phyloP scores from a whole-genome alignment of 2,329 filamentous ascomycete genomes.

The Fusarium zealandicum region DNA sequence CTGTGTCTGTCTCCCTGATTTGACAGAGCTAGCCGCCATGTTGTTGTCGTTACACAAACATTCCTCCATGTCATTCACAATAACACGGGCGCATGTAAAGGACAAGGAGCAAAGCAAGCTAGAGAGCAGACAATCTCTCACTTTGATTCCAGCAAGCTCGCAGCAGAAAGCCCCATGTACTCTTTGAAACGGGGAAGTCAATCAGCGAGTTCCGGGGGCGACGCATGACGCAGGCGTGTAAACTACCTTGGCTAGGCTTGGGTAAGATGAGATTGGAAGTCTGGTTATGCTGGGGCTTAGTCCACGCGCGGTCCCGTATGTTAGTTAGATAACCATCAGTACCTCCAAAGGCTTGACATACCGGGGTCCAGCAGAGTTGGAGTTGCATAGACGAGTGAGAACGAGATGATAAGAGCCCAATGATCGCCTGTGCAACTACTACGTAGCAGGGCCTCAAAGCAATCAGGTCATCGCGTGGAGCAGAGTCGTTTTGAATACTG shows the following conservation, averaged over 20 bases:
- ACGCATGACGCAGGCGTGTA: neutral
- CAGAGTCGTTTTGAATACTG: neutral
- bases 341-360: no score
- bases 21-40: slow-evolving; percentile 13
- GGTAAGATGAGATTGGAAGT: neutral
- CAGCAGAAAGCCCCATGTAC: neutral
- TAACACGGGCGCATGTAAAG: slow-evolving; percentile 6
- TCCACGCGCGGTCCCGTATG: neutral
- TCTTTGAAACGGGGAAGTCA: neutral
- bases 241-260: no score
- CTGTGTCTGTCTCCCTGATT: slow-evolving; percentile 10
- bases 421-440: neutral
- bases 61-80: slow-evolving; percentile 18
- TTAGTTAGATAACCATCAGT: no score
- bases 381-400: slow-evolving; percentile 5
- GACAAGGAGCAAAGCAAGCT: neutral
- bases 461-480: slow-evolving; percentile 5
- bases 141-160: neutral
- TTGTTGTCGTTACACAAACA: slow-evolving; percentile 22
- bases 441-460: neutral
- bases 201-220: neutral
- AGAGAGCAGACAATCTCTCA: neutral
- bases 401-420: slow-evolving; percentile 12
- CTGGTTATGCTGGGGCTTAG: slow-evolving; percentile 2
- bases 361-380: no score